Evolutionary conservation across 805 yeast genomes (phyloP).

Genomic region (Kuraishia floccosa): DNA sequence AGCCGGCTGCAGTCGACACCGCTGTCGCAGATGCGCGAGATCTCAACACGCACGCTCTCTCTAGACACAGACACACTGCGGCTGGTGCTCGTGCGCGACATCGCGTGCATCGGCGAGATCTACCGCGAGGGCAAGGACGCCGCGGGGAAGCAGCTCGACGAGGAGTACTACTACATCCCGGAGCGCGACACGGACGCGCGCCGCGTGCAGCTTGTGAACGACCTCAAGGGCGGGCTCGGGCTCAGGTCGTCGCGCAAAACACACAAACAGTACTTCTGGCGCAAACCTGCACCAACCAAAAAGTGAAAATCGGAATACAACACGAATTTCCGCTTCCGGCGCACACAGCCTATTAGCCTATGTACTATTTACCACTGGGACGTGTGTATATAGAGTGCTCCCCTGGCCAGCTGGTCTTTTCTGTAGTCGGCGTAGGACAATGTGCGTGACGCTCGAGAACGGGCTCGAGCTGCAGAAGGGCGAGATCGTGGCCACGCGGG

Average conservation of each 20-base stretch:
- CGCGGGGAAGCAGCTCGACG: constrained; percentile 88
- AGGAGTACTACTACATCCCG: constrained; percentile 83
- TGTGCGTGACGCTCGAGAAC: constrained; percentile 41
- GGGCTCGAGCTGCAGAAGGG: constrained; percentile 47
- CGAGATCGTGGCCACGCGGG: constrained; percentile 48
- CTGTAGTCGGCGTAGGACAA: too few relatives aligned
- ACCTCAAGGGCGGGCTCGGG: constrained; percentile 70
- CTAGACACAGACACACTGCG: constrained; percentile 33
- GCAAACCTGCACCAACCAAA: constrained; percentile 53
- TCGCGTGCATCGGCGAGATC: constrained; percentile 74
- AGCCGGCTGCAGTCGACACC: constrained; percentile 86
- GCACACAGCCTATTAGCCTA: too few relatives aligned
- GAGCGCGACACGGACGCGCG: constrained; percentile 69
- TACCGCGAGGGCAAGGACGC: constrained; percentile 90
- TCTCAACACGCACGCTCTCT: constrained; percentile 40
- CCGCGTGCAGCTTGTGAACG: constrained; percentile 60
- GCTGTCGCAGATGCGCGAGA: constrained; percentile 53
- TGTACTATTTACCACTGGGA: too few relatives aligned
- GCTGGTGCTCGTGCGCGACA: constrained; percentile 27
- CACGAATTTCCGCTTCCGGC: too few relatives aligned
- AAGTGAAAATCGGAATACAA: too few relatives aligned
- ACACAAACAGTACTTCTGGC: constrained; percentile 83
- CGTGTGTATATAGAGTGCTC: background rate
- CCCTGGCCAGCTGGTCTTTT: background rate
- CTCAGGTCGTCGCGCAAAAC: constrained; percentile 85